Conservation (phyloP, 768 basidiomycete genomes). For the Trametopsis cervina region DNA sequence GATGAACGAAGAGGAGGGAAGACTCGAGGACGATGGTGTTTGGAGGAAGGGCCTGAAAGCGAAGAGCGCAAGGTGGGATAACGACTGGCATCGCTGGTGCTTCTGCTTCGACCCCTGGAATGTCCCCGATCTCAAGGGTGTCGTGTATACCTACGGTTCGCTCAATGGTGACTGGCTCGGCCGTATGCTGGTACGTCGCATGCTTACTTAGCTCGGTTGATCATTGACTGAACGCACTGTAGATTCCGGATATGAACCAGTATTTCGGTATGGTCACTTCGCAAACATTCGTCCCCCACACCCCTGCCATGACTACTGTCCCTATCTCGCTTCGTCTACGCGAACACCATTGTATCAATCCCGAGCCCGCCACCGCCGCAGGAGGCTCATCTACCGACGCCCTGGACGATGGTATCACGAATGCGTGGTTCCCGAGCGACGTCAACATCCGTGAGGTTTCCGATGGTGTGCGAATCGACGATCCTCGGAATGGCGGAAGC, state of each 20-base stretch:
- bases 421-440: slow-evolving; percentile 33
- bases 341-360: slow-evolving; percentile 47
- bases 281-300: slow-evolving; percentile 18
- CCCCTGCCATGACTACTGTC: slow-evolving; percentile 31
- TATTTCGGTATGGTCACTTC: slow-evolving; percentile 23
- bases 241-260: slow-evolving; percentile 33
- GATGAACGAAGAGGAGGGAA: slow-evolving; percentile 18
- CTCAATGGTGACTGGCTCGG: slow-evolving; percentile 60
- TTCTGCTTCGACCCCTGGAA: slow-evolving; percentile 38
- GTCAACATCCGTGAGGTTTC: background rate
- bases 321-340: slow-evolving; percentile 54
- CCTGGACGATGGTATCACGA: slow-evolving; percentile 32
- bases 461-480: background rate
- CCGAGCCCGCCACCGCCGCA: slow-evolving; percentile 24
- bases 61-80: slow-evolving; percentile 44
- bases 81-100: slow-evolving; percentile 49
- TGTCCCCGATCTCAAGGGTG: slow-evolving; percentile 23
- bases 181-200: slow-evolving; percentile 46
- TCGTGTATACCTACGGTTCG: slow-evolving; percentile 42
- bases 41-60: slow-evolving; percentile 21
- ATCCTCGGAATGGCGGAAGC: background rate
- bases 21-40: slow-evolving; percentile 21
- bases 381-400: slow-evolving; percentile 16
- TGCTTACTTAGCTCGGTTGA: too few species aligned
- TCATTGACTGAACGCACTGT: slow-evolving; percentile 30